Evolutionary conservation across 768 basidiomycete genomes (phyloP), one percentile per base, ranked within the genome.

Genomic region (Flagelloscypha sp.): DNA sequence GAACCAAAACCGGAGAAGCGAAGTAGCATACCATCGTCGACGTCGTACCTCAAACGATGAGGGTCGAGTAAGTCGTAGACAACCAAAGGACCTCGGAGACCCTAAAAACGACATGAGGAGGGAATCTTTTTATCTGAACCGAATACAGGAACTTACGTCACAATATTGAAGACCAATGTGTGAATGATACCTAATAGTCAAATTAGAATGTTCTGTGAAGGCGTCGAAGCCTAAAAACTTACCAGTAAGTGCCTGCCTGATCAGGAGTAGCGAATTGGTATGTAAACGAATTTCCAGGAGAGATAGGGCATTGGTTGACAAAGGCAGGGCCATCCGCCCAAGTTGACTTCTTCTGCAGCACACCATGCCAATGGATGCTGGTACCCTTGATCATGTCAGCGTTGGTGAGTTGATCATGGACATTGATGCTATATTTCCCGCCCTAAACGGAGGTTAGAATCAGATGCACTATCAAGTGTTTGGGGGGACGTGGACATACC

Each of bases 181-280:
- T 59, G 10, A 47, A 47, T 10, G 44, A 41, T 10, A 43, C 57
- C 55, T 8, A 52, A 55, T 27, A 54, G 54, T 30, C 54, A 59
- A 48, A 53, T 56, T 33, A 46, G 54, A 1, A 55, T 28, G 52
- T 54, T 16, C 56, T 33, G 38, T 61, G 59, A 34, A 38, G 43
- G 33, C 43, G 24, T 32, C n/a, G n/a, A 25, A 13, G 18, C 18
- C 12, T 9, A 19, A 22, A 21, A 40, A 12, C 27, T 25, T 53
- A 58, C 70, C 70, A 72, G 37, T 55, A 72, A 0, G 66, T 71
- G 5, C 69, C 70, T 2, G 63, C 52, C 37, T 68, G 63, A 19
- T 54, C 47, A 11, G 47, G 36, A 29, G 49, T 48, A 13, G 49
- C 52, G 49, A 71, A 69, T 23, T 57, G 52, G 41, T 71, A 68